A percentile compares a stretch with the other conserved stretches of the same genome.
Evolutionary conservation across 306 rosid species (phyloP).

Genomic region (Prunus padus): DNA sequence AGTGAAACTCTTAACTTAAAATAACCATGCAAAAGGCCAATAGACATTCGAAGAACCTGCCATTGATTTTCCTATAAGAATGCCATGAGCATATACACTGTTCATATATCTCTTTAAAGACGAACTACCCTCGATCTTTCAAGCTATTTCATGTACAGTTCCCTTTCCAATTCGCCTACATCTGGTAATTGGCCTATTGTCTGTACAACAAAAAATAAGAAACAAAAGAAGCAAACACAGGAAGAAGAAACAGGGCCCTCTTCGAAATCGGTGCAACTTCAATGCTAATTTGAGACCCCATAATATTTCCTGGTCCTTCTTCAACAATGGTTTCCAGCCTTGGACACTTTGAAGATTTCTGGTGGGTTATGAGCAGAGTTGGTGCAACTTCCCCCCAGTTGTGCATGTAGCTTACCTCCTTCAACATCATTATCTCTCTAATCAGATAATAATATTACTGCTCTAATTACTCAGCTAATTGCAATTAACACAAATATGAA

Average conservation of each 20-base stretch:
- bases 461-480: not conserved
- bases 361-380: constrained; percentile 32
- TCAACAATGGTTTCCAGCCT: constrained; percentile 65
- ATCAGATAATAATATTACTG: not conserved
- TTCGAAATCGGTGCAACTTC: constrained; percentile 22
- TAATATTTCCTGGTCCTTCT: constrained; percentile 34
- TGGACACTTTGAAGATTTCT: constrained; percentile 28
- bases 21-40: too few species aligned
- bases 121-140: not conserved
- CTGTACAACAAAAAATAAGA: constrained; percentile 50
- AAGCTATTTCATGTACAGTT: constrained; percentile 1
- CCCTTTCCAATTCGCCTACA: not conserved
- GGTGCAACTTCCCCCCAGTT: constrained; percentile 64
- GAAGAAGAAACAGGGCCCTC: constrained; percentile 52
- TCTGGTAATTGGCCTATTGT: not conserved
- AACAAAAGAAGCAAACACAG: constrained; percentile 39
- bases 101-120: not conserved
- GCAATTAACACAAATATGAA: not conserved
- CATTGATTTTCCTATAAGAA: not conserved
- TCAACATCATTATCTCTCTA: constrained; percentile 32
- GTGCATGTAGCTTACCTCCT: constrained; percentile 32
- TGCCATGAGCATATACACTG: not conserved
- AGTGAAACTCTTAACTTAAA: not conserved
- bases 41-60: not conserved
- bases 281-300: not conserved